Conservation (phyloP, 2,329 filamentous ascomycete species). For the Microdochium nivale region DNA sequence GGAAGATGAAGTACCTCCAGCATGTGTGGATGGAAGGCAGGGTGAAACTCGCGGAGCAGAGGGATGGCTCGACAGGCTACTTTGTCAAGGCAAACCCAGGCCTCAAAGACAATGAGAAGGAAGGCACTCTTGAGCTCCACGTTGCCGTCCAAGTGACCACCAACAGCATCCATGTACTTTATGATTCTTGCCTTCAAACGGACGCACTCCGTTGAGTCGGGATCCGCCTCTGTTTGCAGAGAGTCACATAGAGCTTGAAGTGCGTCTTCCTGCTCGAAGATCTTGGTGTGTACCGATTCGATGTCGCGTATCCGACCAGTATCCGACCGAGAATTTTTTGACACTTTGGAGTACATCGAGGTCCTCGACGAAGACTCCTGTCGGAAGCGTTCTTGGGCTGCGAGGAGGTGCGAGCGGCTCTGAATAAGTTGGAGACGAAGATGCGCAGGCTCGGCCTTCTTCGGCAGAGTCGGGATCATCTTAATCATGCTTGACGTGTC, state of each 20-base stretch:
- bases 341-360: not conserved
- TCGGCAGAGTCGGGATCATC: constrained; percentile 30
- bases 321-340: not conserved
- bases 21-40: constrained; percentile 35
- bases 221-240: not conserved
- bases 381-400: constrained; percentile 5
- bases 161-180: constrained; percentile 23
- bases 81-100: constrained; percentile 49
- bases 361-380: not conserved
- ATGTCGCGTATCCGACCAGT: not conserved
- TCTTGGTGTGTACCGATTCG: not conserved
- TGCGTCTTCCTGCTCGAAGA: constrained; percentile 8
- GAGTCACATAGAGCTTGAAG: not conserved
- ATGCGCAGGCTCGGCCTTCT: constrained; percentile 18
- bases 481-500: constrained; percentile 28
- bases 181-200: constrained; percentile 22
- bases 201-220: constrained; percentile 1
- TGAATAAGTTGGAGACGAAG: constrained; percentile 25
- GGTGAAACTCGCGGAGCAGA: constrained; percentile 40
- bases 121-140: constrained; percentile 39
- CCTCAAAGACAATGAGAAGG: constrained; percentile 43
- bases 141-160: constrained; percentile 29
- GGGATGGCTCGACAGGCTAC: constrained; percentile 29
- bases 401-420: constrained; percentile 24
- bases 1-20: constrained; percentile 47